These are phyloP conservation scores for Papiliotrema flavescens DNA, from an alignment of 1,284 basidiomycete genomes.

Conservation along the genomic window DNA sequence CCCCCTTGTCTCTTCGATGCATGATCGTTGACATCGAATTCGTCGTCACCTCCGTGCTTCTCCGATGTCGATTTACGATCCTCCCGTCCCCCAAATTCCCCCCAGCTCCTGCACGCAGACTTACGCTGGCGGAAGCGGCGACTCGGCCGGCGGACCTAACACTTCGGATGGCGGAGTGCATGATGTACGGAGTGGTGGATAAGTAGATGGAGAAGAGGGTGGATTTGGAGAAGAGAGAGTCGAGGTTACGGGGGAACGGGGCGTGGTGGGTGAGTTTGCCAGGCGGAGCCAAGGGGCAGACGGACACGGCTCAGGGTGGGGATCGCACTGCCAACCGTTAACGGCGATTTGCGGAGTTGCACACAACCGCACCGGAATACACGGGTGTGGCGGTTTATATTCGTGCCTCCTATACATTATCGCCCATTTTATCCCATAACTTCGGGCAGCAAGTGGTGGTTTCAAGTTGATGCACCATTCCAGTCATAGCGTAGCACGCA, in stretches of 20 bases:
- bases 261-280: not conserved
- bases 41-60: not conserved
- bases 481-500: not conserved
- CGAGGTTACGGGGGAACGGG: not conserved
- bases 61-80: not conserved
- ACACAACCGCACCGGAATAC: not conserved
- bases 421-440: conserved; percentile 1
- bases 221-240: conserved; percentile 5
- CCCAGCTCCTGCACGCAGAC: conserved; percentile 6
- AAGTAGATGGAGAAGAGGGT: conserved; percentile 24
- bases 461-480: not conserved
- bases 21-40: too few species aligned
- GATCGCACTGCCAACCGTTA: not conserved
- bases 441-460: not conserved
- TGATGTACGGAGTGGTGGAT: conserved; percentile 50
- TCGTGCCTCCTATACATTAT: not conserved
- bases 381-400: not conserved
- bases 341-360: not conserved
- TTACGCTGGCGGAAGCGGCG: conserved; percentile 35
- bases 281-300: conserved; percentile 1
- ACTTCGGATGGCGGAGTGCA: conserved; percentile 85
- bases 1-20: too few species aligned
- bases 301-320: conserved; percentile 1
- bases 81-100: not conserved
- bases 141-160: conserved; percentile 40